phyloP scores from a whole-genome alignment of 192 early-diverging fungal species.

The Chytriomyces sp. region DNA sequence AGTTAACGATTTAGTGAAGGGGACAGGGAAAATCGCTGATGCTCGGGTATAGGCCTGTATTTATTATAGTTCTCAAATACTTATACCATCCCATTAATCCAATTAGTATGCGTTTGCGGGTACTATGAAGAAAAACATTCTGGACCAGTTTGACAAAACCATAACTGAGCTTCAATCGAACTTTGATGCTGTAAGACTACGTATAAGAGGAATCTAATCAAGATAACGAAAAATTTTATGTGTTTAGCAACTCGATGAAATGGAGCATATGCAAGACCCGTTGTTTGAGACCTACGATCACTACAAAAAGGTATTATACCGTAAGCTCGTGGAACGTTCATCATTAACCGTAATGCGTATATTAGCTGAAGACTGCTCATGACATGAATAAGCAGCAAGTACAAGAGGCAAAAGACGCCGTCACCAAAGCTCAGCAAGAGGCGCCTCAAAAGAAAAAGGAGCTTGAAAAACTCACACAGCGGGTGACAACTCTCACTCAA shows the following conservation, averaged over 20 bases:
- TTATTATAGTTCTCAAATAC: background rate
- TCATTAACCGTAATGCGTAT: slow-evolving; percentile 24
- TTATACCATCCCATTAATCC: background rate
- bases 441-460: slow-evolving; percentile 19
- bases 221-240: too few species aligned
- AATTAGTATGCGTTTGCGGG: slow-evolving; percentile 38
- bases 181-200: slow-evolving; percentile 20
- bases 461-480: slow-evolving; percentile 28
- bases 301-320: slow-evolving; percentile 30
- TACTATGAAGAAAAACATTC: slow-evolving; percentile 38
- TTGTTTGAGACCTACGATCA: slow-evolving; percentile 32
- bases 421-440: slow-evolving; percentile 15
- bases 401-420: slow-evolving; percentile 30
- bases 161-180: slow-evolving; percentile 35
- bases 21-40: slow-evolving; percentile 38
- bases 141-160: slow-evolving; percentile 29
- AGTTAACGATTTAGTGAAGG: slow-evolving; percentile 40
- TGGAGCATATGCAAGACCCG: slow-evolving; percentile 24
- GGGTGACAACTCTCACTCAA: slow-evolving; percentile 26
- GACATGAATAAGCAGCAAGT: slow-evolving; percentile 26
- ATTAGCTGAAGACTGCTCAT: background rate
- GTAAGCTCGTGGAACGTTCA: slow-evolving; percentile 11
- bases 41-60: slow-evolving; percentile 23
- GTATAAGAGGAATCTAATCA: too few species aligned
- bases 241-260: slow-evolving; percentile 31